Percentiles rank a stretch among this genome's conserved stretches.
Evolutionary conservation across 2,329 filamentous ascomycete genomes (phyloP).

Genomic region (Gremmenia infestans): DNA sequence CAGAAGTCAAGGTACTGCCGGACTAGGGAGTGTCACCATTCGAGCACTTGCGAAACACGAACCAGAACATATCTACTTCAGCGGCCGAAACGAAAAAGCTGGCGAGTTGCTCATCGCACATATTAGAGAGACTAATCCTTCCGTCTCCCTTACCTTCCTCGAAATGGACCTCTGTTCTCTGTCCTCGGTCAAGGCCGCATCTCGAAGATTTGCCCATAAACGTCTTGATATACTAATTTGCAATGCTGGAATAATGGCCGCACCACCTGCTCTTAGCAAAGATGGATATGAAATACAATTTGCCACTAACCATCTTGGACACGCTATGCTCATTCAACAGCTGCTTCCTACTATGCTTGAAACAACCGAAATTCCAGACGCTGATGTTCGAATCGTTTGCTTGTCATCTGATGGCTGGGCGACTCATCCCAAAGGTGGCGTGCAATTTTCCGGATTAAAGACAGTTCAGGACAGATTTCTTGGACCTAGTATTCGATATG

Average conservation of each 20-base stretch:
- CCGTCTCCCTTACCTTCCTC: conserved; percentile 32
- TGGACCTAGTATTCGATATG: conserved; percentile 6
- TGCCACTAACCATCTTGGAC: conserved; percentile 44
- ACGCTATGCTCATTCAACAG: conserved; percentile 38
- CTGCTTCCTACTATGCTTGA: conserved; percentile 32
- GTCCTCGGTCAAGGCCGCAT: conserved; percentile 37
- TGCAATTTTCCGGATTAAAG: conserved; percentile 8
- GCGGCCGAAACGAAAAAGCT: conserved; percentile 33
- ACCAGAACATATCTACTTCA: conserved; percentile 35
- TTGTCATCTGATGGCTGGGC: conserved; percentile 10
- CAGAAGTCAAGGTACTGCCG: conserved; percentile 28
- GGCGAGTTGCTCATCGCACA: conserved; percentile 35
- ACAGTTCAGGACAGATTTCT: conserved; percentile 8
- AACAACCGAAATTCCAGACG: conserved; percentile 14
- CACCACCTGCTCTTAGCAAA: conserved; percentile 33
- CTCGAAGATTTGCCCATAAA: conserved; percentile 32
- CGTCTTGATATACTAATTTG: conserved; percentile 42
- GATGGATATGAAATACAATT: conserved; percentile 46
- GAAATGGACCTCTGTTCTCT: conserved; percentile 42
- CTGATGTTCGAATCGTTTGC: conserved; percentile 21
- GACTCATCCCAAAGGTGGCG: conserved; percentile 4
- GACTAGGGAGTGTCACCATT: conserved; percentile 41
- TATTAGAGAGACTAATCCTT: conserved; percentile 26
- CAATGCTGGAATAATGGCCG: conserved; percentile 42
- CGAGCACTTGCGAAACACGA: conserved; percentile 37